phyloP scores from a whole-genome alignment of 495 filamentous ascomycete species.

The Friedmanniomyces endolithicus region DNA sequence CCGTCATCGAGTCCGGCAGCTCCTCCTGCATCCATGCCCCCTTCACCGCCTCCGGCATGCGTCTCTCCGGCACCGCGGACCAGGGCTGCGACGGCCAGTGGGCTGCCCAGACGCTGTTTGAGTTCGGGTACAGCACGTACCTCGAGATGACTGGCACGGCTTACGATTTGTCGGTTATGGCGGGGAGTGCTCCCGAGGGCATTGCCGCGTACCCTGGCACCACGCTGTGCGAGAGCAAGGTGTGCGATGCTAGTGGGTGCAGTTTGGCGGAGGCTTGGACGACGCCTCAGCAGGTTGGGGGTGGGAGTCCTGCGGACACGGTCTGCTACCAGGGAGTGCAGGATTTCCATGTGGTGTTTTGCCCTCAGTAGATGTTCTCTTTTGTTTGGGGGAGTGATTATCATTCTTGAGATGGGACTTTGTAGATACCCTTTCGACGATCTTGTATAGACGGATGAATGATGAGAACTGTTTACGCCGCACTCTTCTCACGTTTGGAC shows the following conservation, averaged over 20 bases:
- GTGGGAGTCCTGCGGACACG: slow-evolving; percentile 13
- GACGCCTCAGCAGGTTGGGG: background rate
- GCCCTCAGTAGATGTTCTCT: slow-evolving; percentile 4
- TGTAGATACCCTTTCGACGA: too few species aligned
- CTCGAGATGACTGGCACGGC: background rate
- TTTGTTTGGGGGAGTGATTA: too few species aligned
- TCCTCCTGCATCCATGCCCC: slow-evolving; percentile 5
- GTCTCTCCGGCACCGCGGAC: slow-evolving; percentile 13
- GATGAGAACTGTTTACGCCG: too few species aligned
- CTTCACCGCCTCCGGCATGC: slow-evolving; percentile 7
- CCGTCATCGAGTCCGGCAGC: background rate
- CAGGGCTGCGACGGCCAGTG: slow-evolving; percentile 8
- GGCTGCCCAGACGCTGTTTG: slow-evolving; percentile 11
- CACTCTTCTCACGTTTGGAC: too few species aligned
- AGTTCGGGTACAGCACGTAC: slow-evolving; percentile 13
- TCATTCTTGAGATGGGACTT: too few species aligned
- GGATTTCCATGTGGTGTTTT: slow-evolving; percentile 7
- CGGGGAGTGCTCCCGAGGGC: slow-evolving; percentile 1
- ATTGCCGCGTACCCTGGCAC: slow-evolving; percentile 2
- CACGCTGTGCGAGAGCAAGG: background rate
- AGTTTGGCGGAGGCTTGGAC: slow-evolving; percentile 9
- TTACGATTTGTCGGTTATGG: slow-evolving; percentile 15
- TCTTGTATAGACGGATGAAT: too few species aligned
- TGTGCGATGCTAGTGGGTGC: slow-evolving; percentile 7
- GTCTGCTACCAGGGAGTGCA: slow-evolving; percentile 12